Percentiles rank a stretch among this genome's conserved stretches.
Conservation (phyloP, 306 rosid genomes). For the Acacia confusa region DNA sequence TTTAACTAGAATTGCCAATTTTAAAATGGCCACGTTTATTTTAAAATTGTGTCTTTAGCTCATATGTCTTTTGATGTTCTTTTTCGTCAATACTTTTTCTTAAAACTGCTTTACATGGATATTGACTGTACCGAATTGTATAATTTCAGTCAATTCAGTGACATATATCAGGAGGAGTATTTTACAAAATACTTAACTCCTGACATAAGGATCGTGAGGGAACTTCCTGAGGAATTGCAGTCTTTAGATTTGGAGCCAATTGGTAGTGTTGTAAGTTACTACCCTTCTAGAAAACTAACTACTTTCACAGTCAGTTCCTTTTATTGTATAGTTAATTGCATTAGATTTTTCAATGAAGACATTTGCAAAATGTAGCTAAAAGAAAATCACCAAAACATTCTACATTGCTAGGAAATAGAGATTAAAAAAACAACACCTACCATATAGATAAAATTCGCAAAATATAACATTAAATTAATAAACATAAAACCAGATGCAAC, state of each 20-base stretch:
- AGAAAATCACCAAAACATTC: too few species aligned
- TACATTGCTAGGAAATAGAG: too few species aligned
- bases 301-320: slow-evolving; percentile 15
- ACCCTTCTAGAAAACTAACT: slow-evolving; percentile 8
- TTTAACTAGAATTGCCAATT: slow-evolving; percentile 20
- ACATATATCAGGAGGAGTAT: slow-evolving; percentile 92
- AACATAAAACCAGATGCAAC: too few species aligned
- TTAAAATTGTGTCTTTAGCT: slow-evolving; percentile 9
- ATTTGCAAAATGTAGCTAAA: too few species aligned
- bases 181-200: slow-evolving; percentile 81
- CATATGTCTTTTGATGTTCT: slow-evolving; percentile 3
- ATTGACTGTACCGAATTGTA: slow-evolving; percentile 41
- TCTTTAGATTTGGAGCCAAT: slow-evolving; percentile 89
- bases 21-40: slow-evolving; percentile 22
- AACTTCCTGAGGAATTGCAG: slow-evolving; percentile 76
- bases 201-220: slow-evolving; percentile 89
- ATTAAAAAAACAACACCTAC: too few species aligned
- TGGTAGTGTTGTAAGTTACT: slow-evolving; percentile 76
- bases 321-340: too few species aligned
- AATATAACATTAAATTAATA: too few species aligned
- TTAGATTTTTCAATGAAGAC: too few species aligned
- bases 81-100: background rate
- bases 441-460: too few species aligned
- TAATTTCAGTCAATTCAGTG: slow-evolving; percentile 81
- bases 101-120: slow-evolving; percentile 42